Conservation (phyloP, 2,329 filamentous ascomycete genomes). For the Aspergillus pseudoterreus region DNA sequence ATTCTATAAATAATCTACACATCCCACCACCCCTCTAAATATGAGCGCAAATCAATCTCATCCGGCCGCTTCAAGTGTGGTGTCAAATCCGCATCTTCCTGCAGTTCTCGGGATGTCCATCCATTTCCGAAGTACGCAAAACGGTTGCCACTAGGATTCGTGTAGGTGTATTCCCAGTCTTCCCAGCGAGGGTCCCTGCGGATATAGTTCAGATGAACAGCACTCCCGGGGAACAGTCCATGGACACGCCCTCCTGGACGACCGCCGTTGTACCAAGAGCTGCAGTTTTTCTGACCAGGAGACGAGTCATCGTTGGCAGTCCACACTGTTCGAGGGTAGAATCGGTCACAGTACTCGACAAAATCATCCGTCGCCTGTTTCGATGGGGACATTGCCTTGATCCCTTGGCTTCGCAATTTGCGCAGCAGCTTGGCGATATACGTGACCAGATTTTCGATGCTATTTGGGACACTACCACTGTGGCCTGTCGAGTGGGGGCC, state of each 20-base stretch:
- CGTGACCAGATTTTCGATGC: conserved; percentile 62
- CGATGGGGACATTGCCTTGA: conserved; percentile 58
- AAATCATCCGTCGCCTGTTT: conserved; percentile 59
- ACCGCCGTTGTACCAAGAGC: conserved; percentile 69
- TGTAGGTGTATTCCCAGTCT: conserved; percentile 54
- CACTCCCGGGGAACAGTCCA: conserved; percentile 67
- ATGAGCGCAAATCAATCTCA: conserved; percentile 56
- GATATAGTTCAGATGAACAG: conserved; percentile 58
- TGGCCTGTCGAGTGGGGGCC: conserved; percentile 59
- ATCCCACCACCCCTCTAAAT: conserved; percentile 68
- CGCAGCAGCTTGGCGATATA: conserved; percentile 65
- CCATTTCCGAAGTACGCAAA: conserved; percentile 64
- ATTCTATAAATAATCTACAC: conserved; percentile 18
- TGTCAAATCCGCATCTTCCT: conserved; percentile 57
- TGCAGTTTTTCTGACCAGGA: conserved; percentile 55
- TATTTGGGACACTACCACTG: conserved; percentile 65
- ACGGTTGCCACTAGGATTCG: conserved; percentile 42
- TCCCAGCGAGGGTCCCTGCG: conserved; percentile 57
- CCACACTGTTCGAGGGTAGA: conserved; percentile 50
- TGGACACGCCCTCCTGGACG: conserved; percentile 61
- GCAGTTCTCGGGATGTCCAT: conserved; percentile 57
- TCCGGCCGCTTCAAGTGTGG: conserved; percentile 57
- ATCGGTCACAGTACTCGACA: conserved; percentile 43
- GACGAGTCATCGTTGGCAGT: conserved; percentile 35
- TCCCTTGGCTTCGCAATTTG: conserved; percentile 63